Evolutionary conservation across 1,139 yeast genomes (phyloP).

Genomic region (Saccharomyces hybrid): DNA sequence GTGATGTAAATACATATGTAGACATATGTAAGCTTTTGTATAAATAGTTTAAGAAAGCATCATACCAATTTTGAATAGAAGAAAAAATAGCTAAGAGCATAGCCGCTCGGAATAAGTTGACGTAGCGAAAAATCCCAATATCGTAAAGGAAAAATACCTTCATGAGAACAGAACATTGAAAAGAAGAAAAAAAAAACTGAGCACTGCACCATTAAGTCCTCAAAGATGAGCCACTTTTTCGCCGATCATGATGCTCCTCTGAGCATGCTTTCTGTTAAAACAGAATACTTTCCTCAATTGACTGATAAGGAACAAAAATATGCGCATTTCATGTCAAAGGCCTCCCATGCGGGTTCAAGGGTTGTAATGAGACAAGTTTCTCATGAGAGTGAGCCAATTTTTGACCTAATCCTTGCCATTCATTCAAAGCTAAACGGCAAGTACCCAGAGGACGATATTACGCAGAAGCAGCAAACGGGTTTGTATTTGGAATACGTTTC

Average conservation of each 20-base stretch:
- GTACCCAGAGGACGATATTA: conserved; percentile 37
- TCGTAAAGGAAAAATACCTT: background rate
- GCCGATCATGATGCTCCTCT: conserved; percentile 29
- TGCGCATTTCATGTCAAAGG: conserved; percentile 77
- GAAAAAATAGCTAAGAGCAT: background rate
- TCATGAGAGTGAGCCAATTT: conserved; percentile 69
- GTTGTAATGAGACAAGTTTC: conserved; percentile 79
- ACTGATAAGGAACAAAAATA: conserved; percentile 52
- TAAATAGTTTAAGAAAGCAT: background rate
- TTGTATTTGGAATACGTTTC: conserved; percentile 69
- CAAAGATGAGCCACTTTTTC: conserved; percentile 4
- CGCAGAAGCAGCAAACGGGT: conserved; percentile 22
- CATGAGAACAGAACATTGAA: background rate
- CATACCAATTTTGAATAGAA: background rate
- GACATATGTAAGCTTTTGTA: background rate
- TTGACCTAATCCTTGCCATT: conserved; percentile 54
- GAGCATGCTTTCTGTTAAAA: conserved; percentile 38
- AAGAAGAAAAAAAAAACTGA: background rate
- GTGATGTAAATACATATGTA: background rate
- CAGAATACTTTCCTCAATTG: conserved; percentile 42
- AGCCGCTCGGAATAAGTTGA: background rate
- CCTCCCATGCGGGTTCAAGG: conserved; percentile 76
- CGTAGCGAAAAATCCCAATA: background rate
- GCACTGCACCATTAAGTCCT: background rate
- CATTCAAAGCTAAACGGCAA: conserved; percentile 49